These are phyloP conservation scores for Geotrichum armillariae DNA, from an alignment of 1,139 yeast genomes.

Conservation along the genomic window DNA sequence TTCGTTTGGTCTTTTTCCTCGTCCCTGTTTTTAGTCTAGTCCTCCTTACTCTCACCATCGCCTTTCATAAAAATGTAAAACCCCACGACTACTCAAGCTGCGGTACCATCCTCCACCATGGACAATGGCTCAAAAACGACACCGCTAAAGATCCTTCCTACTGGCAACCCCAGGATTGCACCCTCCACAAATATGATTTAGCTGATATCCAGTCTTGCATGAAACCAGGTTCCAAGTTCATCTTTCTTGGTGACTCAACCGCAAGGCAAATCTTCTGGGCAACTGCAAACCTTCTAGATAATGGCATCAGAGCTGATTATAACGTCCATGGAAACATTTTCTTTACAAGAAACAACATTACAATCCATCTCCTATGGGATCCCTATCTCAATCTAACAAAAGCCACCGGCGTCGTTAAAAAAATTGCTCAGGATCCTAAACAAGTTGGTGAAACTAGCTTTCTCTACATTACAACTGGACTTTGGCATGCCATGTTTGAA, in stretches of 20 bases:
- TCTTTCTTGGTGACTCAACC: slow-evolving; percentile 22
- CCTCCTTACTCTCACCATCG: neutral
- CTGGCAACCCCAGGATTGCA: slow-evolving; percentile 21
- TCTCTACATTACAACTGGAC: slow-evolving; percentile 21
- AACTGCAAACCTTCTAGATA: slow-evolving; percentile 10
- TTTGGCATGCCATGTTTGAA: slow-evolving; percentile 23
- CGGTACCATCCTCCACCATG: slow-evolving; percentile 6
- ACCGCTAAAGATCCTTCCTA: slow-evolving; percentile 4
- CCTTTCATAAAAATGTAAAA: neutral
- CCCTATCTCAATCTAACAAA: slow-evolving; percentile 16
- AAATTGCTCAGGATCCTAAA: neutral
- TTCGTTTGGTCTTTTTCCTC: neutral
- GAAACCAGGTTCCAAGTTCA: slow-evolving; percentile 11
- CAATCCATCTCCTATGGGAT: slow-evolving; percentile 18
- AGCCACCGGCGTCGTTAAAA: neutral
- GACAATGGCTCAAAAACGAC: slow-evolving; percentile 18
- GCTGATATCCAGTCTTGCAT: slow-evolving; percentile 14
- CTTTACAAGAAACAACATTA: slow-evolving; percentile 9
- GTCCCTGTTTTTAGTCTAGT: neutral
- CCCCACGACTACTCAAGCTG: neutral
- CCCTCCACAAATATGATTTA: slow-evolving; percentile 5
- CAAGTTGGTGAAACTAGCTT: neutral
- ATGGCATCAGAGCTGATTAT: slow-evolving; percentile 3
- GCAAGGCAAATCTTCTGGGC: slow-evolving; percentile 20
- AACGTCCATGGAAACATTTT: slow-evolving; percentile 15